These are phyloP conservation scores for Candida glaebosa DNA, from an alignment of 805 yeast genomes.

Conservation along the genomic window DNA sequence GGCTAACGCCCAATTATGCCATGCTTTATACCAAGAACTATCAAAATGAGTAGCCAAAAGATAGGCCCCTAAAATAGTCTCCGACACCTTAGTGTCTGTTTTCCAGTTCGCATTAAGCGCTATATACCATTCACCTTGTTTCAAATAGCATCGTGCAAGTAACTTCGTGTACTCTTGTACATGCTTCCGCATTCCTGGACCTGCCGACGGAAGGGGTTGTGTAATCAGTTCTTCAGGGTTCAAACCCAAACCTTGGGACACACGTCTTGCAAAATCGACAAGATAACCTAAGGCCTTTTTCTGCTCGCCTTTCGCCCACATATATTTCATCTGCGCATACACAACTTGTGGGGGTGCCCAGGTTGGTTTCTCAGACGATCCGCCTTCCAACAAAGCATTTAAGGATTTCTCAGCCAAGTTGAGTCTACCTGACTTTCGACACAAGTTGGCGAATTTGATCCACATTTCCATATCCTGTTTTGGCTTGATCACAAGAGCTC, in stretches of 20 bases:
- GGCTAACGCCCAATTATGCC: slow-evolving; percentile 99
- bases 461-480: slow-evolving; percentile 96
- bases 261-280: slow-evolving; percentile 84
- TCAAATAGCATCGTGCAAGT: slow-evolving; percentile 89
- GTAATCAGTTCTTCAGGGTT: slow-evolving; percentile 84
- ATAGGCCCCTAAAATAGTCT: slow-evolving; percentile 86
- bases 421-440: slow-evolving; percentile 89
- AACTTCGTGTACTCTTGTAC: slow-evolving; percentile 80
- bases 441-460: slow-evolving; percentile 95
- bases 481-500: slow-evolving; percentile 91
- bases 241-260: slow-evolving; percentile 85
- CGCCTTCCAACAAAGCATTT: slow-evolving; percentile 72
- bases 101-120: slow-evolving; percentile 79
- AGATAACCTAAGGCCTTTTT: slow-evolving; percentile 82
- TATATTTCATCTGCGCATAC: slow-evolving; percentile 91
- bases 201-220: slow-evolving; percentile 74
- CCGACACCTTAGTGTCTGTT: slow-evolving; percentile 52
- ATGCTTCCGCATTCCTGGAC: slow-evolving; percentile 69
- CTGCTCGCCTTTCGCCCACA: slow-evolving; percentile 94
- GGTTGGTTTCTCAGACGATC: slow-evolving; percentile 58
- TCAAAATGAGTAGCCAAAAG: slow-evolving; percentile 94
- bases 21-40: slow-evolving; percentile 91
- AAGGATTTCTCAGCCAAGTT: slow-evolving; percentile 91
- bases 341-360: slow-evolving; percentile 96
- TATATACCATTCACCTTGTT: slow-evolving; percentile 98